Evolutionary conservation across 768 basidiomycete species (phyloP).

Genomic region (Rhodocollybia butyracea): DNA sequence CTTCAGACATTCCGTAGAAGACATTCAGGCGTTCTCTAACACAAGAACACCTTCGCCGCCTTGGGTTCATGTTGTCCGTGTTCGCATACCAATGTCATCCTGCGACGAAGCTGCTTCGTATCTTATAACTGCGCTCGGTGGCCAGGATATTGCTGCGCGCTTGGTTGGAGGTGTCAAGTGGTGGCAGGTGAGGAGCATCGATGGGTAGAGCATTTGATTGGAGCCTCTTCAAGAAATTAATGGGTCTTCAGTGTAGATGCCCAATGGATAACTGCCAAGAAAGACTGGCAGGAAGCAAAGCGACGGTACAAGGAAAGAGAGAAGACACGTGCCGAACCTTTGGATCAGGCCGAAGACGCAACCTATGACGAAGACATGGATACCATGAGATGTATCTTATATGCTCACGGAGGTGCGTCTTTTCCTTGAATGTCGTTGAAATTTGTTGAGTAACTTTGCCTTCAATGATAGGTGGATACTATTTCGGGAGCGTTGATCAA

Average conservation of each 20-base stretch:
- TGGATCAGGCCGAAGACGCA: constrained; percentile 22
- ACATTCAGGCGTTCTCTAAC: constrained; percentile 78
- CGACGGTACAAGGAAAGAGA: constrained; percentile 48
- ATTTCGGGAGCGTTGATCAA: constrained; percentile 78
- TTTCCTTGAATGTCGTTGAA: background rate
- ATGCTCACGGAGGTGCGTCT: constrained; percentile 66
- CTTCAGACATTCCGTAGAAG: constrained; percentile 78
- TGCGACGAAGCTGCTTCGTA: constrained; percentile 73
- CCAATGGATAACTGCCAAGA: constrained; percentile 86
- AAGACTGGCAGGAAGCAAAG: constrained; percentile 75
- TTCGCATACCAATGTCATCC: constrained; percentile 68
- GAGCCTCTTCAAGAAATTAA: constrained; percentile 11
- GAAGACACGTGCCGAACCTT: constrained; percentile 17
- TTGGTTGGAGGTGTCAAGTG: constrained; percentile 90
- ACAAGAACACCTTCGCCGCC: constrained; percentile 82
- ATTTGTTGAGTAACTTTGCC: background rate
- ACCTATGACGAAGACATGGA: constrained; percentile 71
- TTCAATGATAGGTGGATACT: constrained; percentile 63
- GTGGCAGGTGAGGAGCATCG: constrained; percentile 92
- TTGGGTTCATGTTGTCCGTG: constrained; percentile 70
- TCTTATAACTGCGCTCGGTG: constrained; percentile 79
- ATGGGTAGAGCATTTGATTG: constrained; percentile 50
- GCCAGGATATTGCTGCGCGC: constrained; percentile 66
- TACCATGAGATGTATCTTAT: constrained; percentile 80
- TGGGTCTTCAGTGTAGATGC: constrained; percentile 80